Evolutionary conservation across 208 protist species (phyloP), one percentile per base, ranked within the genome.

Genomic region (Trypanosoma cruzi): DNA sequence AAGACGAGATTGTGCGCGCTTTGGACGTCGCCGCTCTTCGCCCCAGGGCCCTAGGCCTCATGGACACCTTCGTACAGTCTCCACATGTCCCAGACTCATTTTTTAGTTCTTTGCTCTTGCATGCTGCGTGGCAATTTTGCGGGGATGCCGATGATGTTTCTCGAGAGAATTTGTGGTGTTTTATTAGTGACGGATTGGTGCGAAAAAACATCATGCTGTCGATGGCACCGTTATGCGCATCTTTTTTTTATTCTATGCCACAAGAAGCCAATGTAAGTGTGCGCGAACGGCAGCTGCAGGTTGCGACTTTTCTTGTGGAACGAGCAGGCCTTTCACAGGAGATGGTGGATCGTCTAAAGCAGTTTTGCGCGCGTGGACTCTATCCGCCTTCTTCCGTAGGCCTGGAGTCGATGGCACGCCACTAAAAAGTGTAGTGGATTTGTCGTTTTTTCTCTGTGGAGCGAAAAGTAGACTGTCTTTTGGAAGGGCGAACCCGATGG

Each of bases 351-450:
- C 48, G 65, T 42, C 60, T 94, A 32, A 42, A 64, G 40, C 60
- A 80, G 53, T 68, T 69, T 48, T 16, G 24, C 55, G 37, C 63
- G 22, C 52, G 71, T 14, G 88, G 90, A 1, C 67, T 96, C 18
- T 93, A 96, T 75, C 88, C 88, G 5, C 67, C 79, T 13, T 76
- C 80, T 10, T 91, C 88, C 10, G 71, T 72, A 20, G 84, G 84
- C 8, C 75, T 90, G 4, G 82, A 80, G 13, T 69, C 70, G 28
- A 71, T 92, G 57, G 67, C 77, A 11, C 85, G 84, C 3, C 34
- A 22, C 28, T 62, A 66, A 36, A 50, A 53, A 37, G 14, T 52
- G 61, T 44, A 40, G 10, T 42, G 31, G 44, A 49, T 49, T 36
- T 49, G 26, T 49, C 66, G 16, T 64, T 77, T 34, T 11, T 24